phyloP scores from a whole-genome alignment of 768 basidiomycete species.

The Boletus barrowsii region DNA sequence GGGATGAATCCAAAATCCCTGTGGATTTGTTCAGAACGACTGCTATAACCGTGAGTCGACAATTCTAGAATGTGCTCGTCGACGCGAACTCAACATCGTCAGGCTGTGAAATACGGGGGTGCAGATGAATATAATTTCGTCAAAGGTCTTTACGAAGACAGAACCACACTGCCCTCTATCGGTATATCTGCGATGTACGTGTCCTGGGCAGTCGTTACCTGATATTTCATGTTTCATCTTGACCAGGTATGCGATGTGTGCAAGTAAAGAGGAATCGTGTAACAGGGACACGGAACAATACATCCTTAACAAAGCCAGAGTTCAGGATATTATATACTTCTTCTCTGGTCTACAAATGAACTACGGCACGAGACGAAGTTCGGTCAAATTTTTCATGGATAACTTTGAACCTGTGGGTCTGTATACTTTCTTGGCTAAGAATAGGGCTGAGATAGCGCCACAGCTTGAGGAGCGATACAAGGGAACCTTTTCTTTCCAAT shows the following conservation, averaged over 20 bases:
- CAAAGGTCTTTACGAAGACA: conserved; percentile 64
- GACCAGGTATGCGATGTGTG: conserved; percentile 61
- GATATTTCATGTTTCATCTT: neutral
- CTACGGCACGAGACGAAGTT: conserved; percentile 46
- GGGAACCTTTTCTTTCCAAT: conserved; percentile 59
- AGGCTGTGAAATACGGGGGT: conserved; percentile 78
- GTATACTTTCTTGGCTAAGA: neutral
- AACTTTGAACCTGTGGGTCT: conserved; percentile 60
- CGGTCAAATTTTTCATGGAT: conserved; percentile 63
- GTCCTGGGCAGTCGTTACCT: neutral
- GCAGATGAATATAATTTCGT: conserved; percentile 70
- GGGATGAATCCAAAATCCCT: conserved; percentile 76
- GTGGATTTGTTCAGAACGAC: conserved; percentile 68
- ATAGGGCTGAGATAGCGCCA: neutral
- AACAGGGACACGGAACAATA: conserved; percentile 61
- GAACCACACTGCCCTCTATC: conserved; percentile 70
- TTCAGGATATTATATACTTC: conserved; percentile 65
- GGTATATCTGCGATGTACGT: conserved; percentile 63
- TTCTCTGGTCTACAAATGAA: conserved; percentile 59
- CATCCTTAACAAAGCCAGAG: conserved; percentile 50
- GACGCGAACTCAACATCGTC: conserved; percentile 2
- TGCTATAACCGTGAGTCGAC: conserved; percentile 45
- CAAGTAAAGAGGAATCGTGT: conserved; percentile 53
- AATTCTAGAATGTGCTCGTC: neutral
- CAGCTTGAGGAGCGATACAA: conserved; percentile 69